Conservation (phyloP, 257 asterid species). For the Gardenia jasminoides region DNA sequence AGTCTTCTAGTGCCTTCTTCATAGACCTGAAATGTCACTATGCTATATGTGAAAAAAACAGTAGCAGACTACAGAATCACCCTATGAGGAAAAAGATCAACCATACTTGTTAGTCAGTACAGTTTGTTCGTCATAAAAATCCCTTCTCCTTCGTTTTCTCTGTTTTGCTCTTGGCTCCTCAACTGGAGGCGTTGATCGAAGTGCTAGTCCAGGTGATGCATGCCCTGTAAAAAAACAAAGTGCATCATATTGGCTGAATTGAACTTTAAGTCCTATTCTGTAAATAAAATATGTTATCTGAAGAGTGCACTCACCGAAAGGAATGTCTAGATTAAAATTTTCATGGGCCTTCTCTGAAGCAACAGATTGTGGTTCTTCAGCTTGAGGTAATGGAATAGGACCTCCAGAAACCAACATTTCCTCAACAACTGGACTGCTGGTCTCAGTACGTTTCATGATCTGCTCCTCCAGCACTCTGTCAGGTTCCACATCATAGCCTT, state of each 20-base stretch:
- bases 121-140: conserved; percentile 37
- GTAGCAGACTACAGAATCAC: neutral
- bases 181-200: conserved; percentile 52
- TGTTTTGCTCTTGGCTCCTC: conserved; percentile 41
- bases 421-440: conserved; percentile 31
- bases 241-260: neutral
- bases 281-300: neutral
- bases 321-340: conserved; percentile 28
- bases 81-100: conserved; percentile 2
- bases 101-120: conserved; percentile 64
- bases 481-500: conserved; percentile 48
- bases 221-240: conserved; percentile 35
- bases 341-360: conserved; percentile 28
- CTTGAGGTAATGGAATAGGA: conserved; percentile 34
- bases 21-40: conserved; percentile 44
- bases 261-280: neutral
- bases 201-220: conserved; percentile 43
- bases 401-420: conserved; percentile 43
- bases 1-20: conserved; percentile 33
- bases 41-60: neutral
- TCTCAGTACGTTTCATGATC: conserved; percentile 45
- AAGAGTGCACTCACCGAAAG: conserved; percentile 48
- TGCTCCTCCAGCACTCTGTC: conserved; percentile 56
- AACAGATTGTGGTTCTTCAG: conserved; percentile 34
- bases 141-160: conserved; percentile 65